A percentile compares a stretch with the other conserved stretches of the same genome.
These are phyloP conservation scores for Stephanodiscus minutulus DNA, from an alignment of 108 stramenopile species.

Conservation along the genomic window DNA sequence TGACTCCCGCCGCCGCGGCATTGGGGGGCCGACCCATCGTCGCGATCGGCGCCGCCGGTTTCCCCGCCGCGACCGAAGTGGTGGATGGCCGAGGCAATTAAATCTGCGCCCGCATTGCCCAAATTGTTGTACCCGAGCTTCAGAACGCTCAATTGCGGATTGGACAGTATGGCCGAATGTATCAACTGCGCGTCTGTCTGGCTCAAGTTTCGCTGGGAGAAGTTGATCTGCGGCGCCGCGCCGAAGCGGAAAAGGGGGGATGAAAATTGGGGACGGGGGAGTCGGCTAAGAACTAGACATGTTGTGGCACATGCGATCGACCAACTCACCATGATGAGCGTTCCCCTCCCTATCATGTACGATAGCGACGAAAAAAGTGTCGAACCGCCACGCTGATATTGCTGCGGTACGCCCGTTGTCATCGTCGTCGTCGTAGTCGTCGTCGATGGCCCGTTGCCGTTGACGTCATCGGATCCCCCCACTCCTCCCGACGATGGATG, in stretches of 20 bases:
- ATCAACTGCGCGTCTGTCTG: slow-evolving; percentile 58
- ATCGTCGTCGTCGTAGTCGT: neutral
- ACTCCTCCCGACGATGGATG: neutral
- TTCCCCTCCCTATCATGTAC: slow-evolving; percentile 29
- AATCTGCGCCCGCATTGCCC: slow-evolving; percentile 61
- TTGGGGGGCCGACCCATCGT: too few relatives aligned
- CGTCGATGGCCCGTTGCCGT: neutral
- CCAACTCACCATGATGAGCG: slow-evolving; percentile 42
- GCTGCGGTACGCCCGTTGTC: neutral
- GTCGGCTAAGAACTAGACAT: neutral
- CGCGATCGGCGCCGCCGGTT: neutral
- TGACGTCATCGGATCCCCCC: slow-evolving; percentile 11
- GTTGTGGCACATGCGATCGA: too few relatives aligned
- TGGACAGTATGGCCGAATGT: slow-evolving; percentile 51
- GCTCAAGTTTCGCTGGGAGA: slow-evolving; percentile 64
- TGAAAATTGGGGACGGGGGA: neutral
- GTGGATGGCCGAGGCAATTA: slow-evolving; percentile 65
- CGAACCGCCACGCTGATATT: neutral
- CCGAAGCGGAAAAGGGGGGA: neutral
- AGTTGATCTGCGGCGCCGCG: slow-evolving; percentile 56
- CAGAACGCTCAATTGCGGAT: slow-evolving; percentile 70
- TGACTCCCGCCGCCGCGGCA: neutral
- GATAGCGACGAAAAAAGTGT: slow-evolving; percentile 2
- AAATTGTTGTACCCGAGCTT: slow-evolving; percentile 82
- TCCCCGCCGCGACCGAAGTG: slow-evolving; percentile 17